Percentiles rank a stretch among this genome's conserved stretches.
Evolutionary conservation across 2,329 filamentous ascomycete genomes (phyloP).

Genomic region (Setomelanomma holmii): DNA sequence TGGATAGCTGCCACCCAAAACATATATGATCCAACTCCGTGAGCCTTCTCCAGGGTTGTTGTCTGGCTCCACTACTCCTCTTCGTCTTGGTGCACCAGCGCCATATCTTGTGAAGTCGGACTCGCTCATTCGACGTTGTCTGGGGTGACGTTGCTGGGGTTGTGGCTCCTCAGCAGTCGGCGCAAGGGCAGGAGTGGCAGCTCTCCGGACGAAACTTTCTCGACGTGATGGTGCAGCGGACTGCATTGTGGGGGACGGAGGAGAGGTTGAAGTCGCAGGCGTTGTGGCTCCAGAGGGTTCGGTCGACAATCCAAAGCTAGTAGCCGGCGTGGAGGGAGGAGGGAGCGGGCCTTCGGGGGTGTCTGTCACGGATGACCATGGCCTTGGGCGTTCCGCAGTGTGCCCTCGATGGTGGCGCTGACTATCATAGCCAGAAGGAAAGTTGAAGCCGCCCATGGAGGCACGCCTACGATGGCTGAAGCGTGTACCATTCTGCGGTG

Average conservation of each 20-base stretch:
- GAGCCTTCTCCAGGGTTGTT: conserved; percentile 64
- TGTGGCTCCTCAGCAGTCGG: conserved; percentile 53
- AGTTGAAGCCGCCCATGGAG: conserved; percentile 62
- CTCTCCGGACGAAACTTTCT: conserved; percentile 49
- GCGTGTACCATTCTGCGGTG: conserved; percentile 62
- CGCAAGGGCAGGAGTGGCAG: conserved; percentile 50
- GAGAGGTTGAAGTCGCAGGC: conserved; percentile 39
- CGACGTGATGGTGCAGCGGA: conserved; percentile 48
- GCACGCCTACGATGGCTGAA: conserved; percentile 61
- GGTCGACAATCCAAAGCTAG: conserved; percentile 62
- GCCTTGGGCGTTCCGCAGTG: conserved; percentile 50
- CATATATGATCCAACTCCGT: conserved; percentile 75
- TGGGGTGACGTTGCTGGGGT: conserved; percentile 50
- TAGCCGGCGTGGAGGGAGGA: conserved; percentile 68
- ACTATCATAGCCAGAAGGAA: conserved; percentile 59
- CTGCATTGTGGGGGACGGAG: conserved; percentile 45
- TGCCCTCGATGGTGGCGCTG: conserved; percentile 59
- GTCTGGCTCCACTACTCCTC: conserved; percentile 67
- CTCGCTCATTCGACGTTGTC: conserved; percentile 65
- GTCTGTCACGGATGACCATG: conserved; percentile 58
- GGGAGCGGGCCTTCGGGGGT: conserved; percentile 65
- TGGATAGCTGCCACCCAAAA: conserved; percentile 72
- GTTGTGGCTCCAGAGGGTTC: conserved; percentile 60
- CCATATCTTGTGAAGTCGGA: conserved; percentile 68
- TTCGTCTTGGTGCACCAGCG: conserved; percentile 67